phyloP scores from a whole-genome alignment of 2,329 filamentous ascomycete species.

The Coccinonectria pachysandricola region DNA sequence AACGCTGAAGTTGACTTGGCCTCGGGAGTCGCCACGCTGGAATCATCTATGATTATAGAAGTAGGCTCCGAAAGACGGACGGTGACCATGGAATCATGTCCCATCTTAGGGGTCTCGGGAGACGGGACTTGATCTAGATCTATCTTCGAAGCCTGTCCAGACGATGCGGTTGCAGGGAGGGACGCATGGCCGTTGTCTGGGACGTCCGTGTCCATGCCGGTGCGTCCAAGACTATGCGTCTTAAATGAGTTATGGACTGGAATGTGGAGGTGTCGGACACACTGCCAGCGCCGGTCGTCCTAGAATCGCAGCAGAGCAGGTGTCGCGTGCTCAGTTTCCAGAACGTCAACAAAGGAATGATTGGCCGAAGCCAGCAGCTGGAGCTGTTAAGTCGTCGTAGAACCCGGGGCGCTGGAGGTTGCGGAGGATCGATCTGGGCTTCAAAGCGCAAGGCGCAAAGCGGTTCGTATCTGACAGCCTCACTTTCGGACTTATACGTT shows the following conservation, averaged over 20 bases:
- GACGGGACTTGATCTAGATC: conserved; percentile 15
- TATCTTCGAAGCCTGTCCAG: conserved; percentile 14
- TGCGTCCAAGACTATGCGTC: too few relatives aligned
- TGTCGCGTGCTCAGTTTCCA: conserved; percentile 12
- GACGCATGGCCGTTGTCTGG: conserved; percentile 17
- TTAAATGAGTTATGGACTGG: conserved; percentile 17
- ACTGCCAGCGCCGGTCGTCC: conserved; percentile 17
- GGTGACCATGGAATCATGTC: conserved; percentile 66
- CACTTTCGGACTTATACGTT: too few relatives aligned
- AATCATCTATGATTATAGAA: conserved; percentile 33
- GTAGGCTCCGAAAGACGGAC: conserved; percentile 60
- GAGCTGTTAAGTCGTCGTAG: too few relatives aligned
- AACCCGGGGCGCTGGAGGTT: too few relatives aligned
- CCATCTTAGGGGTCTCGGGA: conserved; percentile 27
- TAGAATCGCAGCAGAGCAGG: too few relatives aligned
- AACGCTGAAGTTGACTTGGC: conserved; percentile 13
- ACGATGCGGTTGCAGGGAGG: conserved; percentile 14
- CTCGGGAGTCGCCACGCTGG: conserved; percentile 6
- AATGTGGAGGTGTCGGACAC: conserved; percentile 19
- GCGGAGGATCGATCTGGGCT: too few relatives aligned
- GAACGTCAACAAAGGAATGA: too few relatives aligned
- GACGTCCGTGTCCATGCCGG: conserved; percentile 20
- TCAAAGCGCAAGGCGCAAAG: too few relatives aligned
- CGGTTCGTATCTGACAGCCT: too few relatives aligned
- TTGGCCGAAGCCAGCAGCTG: too few relatives aligned